Base-by-base conservation (phyloP, 1,139 yeast genomes). In the Groenewaldozyma auringiensis region DNA sequence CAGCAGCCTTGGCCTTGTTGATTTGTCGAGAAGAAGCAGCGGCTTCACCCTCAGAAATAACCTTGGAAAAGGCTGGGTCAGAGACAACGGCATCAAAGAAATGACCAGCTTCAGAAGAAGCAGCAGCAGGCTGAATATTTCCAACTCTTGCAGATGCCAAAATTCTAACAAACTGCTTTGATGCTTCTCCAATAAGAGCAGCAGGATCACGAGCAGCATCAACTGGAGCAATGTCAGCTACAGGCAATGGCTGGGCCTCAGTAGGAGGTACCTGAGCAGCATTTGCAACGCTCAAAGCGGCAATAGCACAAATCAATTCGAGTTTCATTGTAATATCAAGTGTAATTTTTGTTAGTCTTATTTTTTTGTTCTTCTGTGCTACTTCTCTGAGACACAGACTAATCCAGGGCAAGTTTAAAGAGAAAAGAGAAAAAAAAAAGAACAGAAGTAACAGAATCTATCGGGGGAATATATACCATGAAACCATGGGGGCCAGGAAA, bases 91-190 rank as follows among this genome's bases (percentile, higher is more conserved):
- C 53, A 37, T 50, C 49, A 20, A 54, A 47, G 34, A 56, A 50
- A 29, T 53, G 49, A 16, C 42, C 44, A 9, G 59, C 59, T 40
- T 53, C 59, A 9, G 58, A 53, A 3, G 61, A 55, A 4, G 62
- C 62, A 25, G 48, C 47, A 14, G 43, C 49, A 21, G 48, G 53
- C 18, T 47, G 42, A 8, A 58, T 57, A 14, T 31, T 40, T 3
- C 22, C 40, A 18, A 21, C 31, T 37, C 43, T 49, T 38, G 43
- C 46, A 41, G 43, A 43, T 13, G 49, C 47, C 45, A 50, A 42
- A 20, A 40, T 29, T 14, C 41, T 40, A 4, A 49, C 47, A 37
- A 49, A 41, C 39, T 42, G 41, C 25, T 44, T 36, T 3, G 48
- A 44, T 2, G 45, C 48, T 16, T 37, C 40, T 34, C 46, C 37